These are phyloP conservation scores for Ustilago nuda DNA, from an alignment of 1,284 basidiomycete genomes.

Conservation along the genomic window DNA sequence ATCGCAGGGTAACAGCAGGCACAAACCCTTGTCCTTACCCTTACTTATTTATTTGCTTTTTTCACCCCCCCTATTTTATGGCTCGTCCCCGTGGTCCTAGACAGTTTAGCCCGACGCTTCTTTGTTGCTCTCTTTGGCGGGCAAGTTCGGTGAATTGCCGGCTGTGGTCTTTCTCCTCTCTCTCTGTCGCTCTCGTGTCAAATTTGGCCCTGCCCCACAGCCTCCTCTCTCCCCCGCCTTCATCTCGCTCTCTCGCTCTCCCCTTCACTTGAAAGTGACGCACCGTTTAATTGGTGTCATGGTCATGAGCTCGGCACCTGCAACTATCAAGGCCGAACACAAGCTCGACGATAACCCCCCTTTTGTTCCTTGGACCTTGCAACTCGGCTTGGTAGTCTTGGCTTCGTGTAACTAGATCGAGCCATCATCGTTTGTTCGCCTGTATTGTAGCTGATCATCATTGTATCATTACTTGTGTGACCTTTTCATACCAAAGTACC, in stretches of 20 bases:
- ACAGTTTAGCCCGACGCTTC: slow-evolving; percentile 33
- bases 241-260: not conserved
- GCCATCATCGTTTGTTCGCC: not conserved
- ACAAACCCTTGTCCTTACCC: slow-evolving; percentile 15
- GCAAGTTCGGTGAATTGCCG: slow-evolving; percentile 23
- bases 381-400: not conserved
- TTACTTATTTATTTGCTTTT: not conserved
- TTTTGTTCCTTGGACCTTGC: not conserved
- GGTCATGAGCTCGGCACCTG: slow-evolving; percentile 2
- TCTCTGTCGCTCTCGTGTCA: not conserved
- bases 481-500: not conserved
- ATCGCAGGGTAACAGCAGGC: not conserved
- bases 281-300: not conserved
- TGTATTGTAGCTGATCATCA: not conserved
- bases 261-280: not conserved
- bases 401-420: not conserved
- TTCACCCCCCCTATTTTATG: not conserved
- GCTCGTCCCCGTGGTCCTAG: slow-evolving; percentile 22
- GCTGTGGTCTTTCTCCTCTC: not conserved
- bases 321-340: not conserved
- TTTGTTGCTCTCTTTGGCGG: slow-evolving; percentile 7
- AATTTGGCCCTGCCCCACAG: not conserved
- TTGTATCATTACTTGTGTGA: too few species aligned
- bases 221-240: not conserved
- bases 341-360: not conserved